A percentile compares a stretch with the other conserved stretches of the same genome.
Evolutionary conservation across 169 alveolate genomes (phyloP).

Genomic region (Besnoitia besnoiti): DNA sequence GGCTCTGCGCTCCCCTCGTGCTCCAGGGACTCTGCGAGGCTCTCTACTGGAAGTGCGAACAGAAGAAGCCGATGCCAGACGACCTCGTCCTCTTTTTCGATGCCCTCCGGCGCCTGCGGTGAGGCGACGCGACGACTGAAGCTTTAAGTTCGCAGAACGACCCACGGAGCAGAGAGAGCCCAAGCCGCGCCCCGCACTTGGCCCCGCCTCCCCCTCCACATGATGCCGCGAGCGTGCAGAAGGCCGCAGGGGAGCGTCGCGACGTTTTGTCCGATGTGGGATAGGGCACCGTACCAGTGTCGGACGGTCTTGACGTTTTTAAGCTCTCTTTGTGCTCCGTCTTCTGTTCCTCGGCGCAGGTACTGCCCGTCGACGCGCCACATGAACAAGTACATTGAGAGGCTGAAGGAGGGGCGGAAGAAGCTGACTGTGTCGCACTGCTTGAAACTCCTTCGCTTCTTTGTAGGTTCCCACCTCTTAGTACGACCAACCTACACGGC

Average conservation of each 20-base stretch:
- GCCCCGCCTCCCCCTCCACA: no score
- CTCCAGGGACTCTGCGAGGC: constrained; percentile 9
- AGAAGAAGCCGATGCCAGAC: neutral
- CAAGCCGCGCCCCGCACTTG: no score
- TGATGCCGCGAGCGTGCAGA: no score
- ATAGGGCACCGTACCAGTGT: no score
- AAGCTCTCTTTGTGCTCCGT: neutral
- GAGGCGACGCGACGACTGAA: neutral
- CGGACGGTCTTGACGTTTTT: no score
- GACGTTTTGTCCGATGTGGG: no score
- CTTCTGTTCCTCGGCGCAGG: neutral
- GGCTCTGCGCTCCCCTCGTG: neutral
- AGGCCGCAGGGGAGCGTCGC: no score
- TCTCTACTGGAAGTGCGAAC: constrained; percentile 11
- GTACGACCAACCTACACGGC: no score
- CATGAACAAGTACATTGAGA: constrained; percentile 16
- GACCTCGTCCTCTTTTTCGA: neutral
- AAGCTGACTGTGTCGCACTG: neutral
- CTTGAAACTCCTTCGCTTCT: constrained; percentile 14
- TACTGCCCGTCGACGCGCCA: constrained; percentile 9
- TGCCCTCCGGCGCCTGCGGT: constrained; percentile 32
- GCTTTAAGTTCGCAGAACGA: no score
- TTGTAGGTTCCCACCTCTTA: neutral
- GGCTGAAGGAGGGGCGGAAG: neutral
- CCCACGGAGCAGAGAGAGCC: no score